Evolutionary conservation across 2,329 filamentous ascomycete species (phyloP), one percentile per base, ranked within the genome.

Genomic region (Alternaria sp.): DNA sequence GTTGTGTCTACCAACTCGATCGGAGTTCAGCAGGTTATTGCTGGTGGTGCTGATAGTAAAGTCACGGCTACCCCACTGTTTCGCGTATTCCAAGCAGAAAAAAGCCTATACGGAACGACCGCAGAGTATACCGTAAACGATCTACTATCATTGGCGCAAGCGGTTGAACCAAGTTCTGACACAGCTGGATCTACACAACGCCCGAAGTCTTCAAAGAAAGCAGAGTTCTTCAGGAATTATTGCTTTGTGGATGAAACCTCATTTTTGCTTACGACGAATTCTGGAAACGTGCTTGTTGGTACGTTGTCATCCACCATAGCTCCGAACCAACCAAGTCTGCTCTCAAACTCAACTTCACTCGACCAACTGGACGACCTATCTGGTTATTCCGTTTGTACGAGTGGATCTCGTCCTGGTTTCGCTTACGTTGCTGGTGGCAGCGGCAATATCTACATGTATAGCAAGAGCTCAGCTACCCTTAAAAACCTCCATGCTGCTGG

Each of bases 31-130:
- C 56, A 65, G 9, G 60, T 75, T 8, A 54, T 67, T 24, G 66
- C 65, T 2, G 95, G 95, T 11, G 95, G 92, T n/a, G 90, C 91
- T 10, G 95, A 99, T 77, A 90, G 93, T 14, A 83, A 83, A 31
- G 79, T 90, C 41, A 74, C 74, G 8, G 60, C 63, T 13, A 57
- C 69, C 42, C 55, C 59, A 2, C 42, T 72, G 6, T 39, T 39
- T 10, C 53, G 33, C n/a, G 40, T 52, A 4, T 45, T 36, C 29
- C 52, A 56, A 33, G 23, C 42, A 26, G 17, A 21, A 21, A 42
- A 45, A 21, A 39, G 21, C 21, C 37, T 45, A 21, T 36, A 31
- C 40, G 42, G n/a, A 24, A 31, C 33, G 39, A 33, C 61, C 13
- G 52, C 65, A 3, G 68, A 74, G 33, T 74, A 72, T 45, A 70